Conservation (phyloP, 2,329 filamentous ascomycete genomes). For the Exophiala xenobiotica region DNA sequence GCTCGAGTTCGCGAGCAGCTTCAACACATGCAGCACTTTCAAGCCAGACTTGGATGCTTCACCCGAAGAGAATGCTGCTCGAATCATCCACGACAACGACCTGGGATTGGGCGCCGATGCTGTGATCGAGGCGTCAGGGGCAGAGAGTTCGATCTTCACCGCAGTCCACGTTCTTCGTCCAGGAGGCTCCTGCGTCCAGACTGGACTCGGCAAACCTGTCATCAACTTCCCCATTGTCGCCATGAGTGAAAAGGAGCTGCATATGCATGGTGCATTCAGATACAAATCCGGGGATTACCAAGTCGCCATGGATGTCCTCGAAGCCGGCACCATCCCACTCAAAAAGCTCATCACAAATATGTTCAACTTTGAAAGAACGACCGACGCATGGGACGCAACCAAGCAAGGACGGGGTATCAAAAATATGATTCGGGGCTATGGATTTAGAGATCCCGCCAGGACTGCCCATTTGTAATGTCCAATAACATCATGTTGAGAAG, state of each 20-base stretch:
- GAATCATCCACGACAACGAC: constrained; percentile 38
- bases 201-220: constrained; percentile 41
- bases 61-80: constrained; percentile 32
- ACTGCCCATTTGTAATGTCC: constrained; percentile 13
- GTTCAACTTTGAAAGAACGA: constrained; percentile 36
- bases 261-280: constrained; percentile 37
- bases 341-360: constrained; percentile 36
- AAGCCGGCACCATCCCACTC: constrained; percentile 33
- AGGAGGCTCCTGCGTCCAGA: constrained; percentile 37
- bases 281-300: constrained; percentile 38
- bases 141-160: constrained; percentile 44
- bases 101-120: constrained; percentile 42
- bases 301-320: constrained; percentile 41
- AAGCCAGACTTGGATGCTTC: constrained; percentile 17
- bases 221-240: constrained; percentile 39
- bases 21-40: constrained; percentile 19
- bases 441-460: constrained; percentile 23
- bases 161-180: constrained; percentile 41
- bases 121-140: constrained; percentile 46
- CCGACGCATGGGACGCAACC: constrained; percentile 38
- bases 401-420: constrained; percentile 30
- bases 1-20: constrained; percentile 52
- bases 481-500: not conserved
- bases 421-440: constrained; percentile 30
- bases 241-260: constrained; percentile 38